phyloP scores from a whole-genome alignment of 2,329 filamentous ascomycete species.

The Chaetomium strumarium region DNA sequence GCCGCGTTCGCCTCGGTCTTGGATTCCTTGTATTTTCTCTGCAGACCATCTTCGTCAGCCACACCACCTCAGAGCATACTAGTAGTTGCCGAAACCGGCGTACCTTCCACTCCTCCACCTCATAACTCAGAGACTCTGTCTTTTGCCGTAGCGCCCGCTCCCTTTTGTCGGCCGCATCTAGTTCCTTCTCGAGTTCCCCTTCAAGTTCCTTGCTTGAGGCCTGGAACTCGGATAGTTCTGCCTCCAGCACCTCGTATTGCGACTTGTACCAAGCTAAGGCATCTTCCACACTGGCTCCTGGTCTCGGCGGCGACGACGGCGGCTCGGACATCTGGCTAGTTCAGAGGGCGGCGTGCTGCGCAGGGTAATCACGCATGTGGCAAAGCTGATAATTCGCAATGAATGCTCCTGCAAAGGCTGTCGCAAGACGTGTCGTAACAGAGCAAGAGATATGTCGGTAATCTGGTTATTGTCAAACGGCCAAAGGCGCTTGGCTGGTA shows the following conservation, averaged over 20 bases:
- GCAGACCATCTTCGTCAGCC: constrained; percentile 18
- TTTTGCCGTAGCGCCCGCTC: constrained; percentile 82
- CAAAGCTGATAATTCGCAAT: neutral
- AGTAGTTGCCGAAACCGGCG: neutral
- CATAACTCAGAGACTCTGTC: constrained; percentile 75
- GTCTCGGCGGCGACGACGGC: constrained; percentile 56
- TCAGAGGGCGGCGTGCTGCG: constrained; percentile 12
- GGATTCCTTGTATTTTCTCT: constrained; percentile 95
- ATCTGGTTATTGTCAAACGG: constrained; percentile 14
- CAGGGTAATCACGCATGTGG: constrained; percentile 20
- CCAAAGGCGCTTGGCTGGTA: neutral
- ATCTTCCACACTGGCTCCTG: constrained; percentile 56
- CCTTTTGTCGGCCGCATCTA: constrained; percentile 90
- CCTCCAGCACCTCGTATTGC: constrained; percentile 89
- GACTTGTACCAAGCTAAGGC: constrained; percentile 91
- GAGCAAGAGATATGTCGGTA: constrained; percentile 9
- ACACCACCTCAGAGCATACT: neutral
- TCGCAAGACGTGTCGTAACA: constrained; percentile 8
- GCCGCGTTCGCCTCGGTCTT: constrained; percentile 81
- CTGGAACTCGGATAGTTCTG: constrained; percentile 89
- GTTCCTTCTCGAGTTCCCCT: constrained; percentile 89
- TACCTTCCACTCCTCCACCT: constrained; percentile 96
- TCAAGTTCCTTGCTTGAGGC: constrained; percentile 91
- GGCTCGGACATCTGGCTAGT: constrained; percentile 47
- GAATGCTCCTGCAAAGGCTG: constrained; percentile 6